Evolutionary conservation across 1,139 yeast species (phyloP).

Genomic region (Blastobotrys persicus): DNA sequence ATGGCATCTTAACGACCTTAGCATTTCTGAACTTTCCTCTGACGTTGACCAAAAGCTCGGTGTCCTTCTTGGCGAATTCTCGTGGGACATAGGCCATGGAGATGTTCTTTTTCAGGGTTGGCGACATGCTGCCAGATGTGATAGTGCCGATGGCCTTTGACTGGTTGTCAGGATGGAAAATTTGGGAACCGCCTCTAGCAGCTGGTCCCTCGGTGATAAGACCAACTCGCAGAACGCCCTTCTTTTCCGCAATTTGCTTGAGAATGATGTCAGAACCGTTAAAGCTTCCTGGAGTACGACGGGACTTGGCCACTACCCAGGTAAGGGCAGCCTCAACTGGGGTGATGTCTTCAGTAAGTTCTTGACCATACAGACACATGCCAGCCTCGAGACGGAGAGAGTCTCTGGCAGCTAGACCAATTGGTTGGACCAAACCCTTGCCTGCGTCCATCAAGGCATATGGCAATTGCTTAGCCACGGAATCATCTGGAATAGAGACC

Average conservation of each 20-base stretch:
- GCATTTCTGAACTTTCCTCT: slow-evolving; percentile 84
- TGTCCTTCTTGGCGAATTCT: slow-evolving; percentile 70
- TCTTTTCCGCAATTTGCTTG: slow-evolving; percentile 65
- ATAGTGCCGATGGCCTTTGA: slow-evolving; percentile 65
- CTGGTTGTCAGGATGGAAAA: slow-evolving; percentile 52
- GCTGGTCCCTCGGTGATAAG: slow-evolving; percentile 79
- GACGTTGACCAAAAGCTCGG: slow-evolving; percentile 70
- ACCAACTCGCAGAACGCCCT: slow-evolving; percentile 71
- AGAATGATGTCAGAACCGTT: slow-evolving; percentile 75
- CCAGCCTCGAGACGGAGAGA: slow-evolving; percentile 95
- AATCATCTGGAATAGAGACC: slow-evolving; percentile 66
- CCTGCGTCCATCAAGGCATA: slow-evolving; percentile 56
- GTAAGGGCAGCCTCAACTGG: slow-evolving; percentile 87
- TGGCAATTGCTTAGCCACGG: slow-evolving; percentile 62
- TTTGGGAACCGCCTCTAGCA: slow-evolving; percentile 79
- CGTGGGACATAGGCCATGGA: slow-evolving; percentile 89
- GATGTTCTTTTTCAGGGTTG: slow-evolving; percentile 72
- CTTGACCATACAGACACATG: slow-evolving; percentile 96
- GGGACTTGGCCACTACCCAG: slow-evolving; percentile 84
- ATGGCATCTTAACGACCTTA: slow-evolving; percentile 74
- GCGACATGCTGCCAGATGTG: slow-evolving; percentile 90
- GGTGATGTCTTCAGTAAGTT: slow-evolving; percentile 72
- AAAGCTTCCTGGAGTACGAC: slow-evolving; percentile 58
- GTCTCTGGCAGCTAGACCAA: slow-evolving; percentile 96
- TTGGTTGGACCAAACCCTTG: slow-evolving; percentile 64